Percentiles rank a stretch among this genome's conserved stretches.
Conservation (phyloP, 2,329 filamentous ascomycete species). For the Cercospora sp. region DNA sequence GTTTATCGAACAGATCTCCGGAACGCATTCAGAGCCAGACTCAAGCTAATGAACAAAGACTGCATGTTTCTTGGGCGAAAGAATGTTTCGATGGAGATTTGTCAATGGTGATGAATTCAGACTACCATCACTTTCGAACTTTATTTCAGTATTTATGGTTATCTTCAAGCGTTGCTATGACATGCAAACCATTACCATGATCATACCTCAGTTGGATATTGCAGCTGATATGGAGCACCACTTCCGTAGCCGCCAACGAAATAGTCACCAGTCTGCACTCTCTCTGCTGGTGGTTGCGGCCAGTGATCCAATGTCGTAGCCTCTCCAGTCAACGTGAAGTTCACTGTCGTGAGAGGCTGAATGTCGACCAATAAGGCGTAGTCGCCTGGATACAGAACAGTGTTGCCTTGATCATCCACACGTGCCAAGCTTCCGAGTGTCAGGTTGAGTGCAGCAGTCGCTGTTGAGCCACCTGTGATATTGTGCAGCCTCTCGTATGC, state of each 20-base stretch:
- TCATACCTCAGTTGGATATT: slow-evolving; percentile 14
- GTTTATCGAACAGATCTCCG: not conserved
- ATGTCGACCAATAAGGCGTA: slow-evolving; percentile 53
- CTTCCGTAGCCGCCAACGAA: slow-evolving; percentile 36
- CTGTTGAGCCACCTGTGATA: slow-evolving; percentile 29
- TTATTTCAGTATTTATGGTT: not conserved
- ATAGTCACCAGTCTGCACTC: slow-evolving; percentile 31
- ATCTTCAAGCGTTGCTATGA: not conserved
- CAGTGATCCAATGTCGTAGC: slow-evolving; percentile 45
- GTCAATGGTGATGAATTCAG: not conserved
- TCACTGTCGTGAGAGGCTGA: slow-evolving; percentile 43
- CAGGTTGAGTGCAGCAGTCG: slow-evolving; percentile 43
- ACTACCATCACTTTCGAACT: not conserved
- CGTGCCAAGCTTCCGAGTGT: slow-evolving; percentile 54
- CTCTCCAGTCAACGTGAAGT: slow-evolving; percentile 52
- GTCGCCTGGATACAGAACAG: slow-evolving; percentile 55
- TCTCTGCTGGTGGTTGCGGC: slow-evolving; percentile 35
- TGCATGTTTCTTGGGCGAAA: not conserved
- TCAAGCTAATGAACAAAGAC: not conserved
- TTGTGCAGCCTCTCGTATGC: slow-evolving; percentile 50
- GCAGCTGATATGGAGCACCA: slow-evolving; percentile 18
- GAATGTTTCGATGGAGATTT: not conserved
- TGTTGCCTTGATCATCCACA: slow-evolving; percentile 52
- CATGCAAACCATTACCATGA: not conserved
- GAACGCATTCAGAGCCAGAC: not conserved